Percentiles rank a stretch among this genome's conserved stretches.
phyloP scores from a whole-genome alignment of 257 asterid species.

The Nicotiana tomentosiformis region DNA sequence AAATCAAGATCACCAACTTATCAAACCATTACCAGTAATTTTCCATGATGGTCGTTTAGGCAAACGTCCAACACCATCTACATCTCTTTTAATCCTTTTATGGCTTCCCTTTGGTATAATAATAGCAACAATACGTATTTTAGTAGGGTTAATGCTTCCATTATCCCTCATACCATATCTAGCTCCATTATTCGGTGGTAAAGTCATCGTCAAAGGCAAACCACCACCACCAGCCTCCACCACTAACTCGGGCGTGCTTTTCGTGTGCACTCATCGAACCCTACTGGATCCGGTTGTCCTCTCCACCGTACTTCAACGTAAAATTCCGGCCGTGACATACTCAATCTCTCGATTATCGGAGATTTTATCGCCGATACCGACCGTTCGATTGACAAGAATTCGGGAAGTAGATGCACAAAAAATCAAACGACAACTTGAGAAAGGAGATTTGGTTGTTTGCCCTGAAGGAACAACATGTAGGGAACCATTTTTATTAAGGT shows the following conservation, averaged over 20 bases:
- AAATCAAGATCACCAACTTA: conserved; percentile 3
- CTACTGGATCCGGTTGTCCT: conserved; percentile 83
- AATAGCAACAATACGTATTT: conserved; percentile 50
- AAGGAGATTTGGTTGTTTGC: conserved; percentile 69
- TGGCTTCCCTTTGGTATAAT: conserved; percentile 74
- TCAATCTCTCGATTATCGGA: conserved; percentile 70
- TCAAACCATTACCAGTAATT: conserved; percentile 69
- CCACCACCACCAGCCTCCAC: conserved; percentile 54
- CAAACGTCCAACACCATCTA: conserved; percentile 62
- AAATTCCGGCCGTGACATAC: conserved; percentile 80
- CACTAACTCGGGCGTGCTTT: conserved; percentile 53
- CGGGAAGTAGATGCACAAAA: conserved; percentile 58
- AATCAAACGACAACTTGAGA: conserved; percentile 50
- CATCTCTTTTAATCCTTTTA: conserved; percentile 56
- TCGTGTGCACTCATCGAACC: conserved; percentile 81
- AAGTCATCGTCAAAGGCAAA: conserved; percentile 59
- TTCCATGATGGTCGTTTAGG: conserved; percentile 89
- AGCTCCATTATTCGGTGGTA: conserved; percentile 57
- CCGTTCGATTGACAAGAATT: conserved; percentile 65
- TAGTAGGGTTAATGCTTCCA: conserved; percentile 49
- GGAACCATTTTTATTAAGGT: conserved; percentile 71
- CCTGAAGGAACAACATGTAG: conserved; percentile 91
- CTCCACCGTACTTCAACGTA: conserved; percentile 63
- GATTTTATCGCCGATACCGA: conserved; percentile 79
- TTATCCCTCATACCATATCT: conserved; percentile 35